Base-by-base conservation (phyloP, 768 basidiomycete species). In the Agrocybe chaxingu region DNA sequence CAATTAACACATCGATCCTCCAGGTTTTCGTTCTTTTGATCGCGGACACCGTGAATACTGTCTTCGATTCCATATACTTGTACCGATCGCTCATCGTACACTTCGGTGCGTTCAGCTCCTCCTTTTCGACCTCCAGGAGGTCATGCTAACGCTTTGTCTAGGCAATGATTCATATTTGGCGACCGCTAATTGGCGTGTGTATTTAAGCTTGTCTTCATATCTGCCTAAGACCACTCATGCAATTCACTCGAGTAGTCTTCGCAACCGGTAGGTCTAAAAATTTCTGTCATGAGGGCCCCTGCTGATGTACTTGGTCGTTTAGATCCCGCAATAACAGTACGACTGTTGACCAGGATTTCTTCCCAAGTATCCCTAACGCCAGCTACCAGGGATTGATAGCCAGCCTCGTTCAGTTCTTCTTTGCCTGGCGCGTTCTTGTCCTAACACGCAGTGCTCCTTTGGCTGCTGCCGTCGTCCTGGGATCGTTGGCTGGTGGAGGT, bases 261-360 rank as follows among this genome's bases (percentile, higher is more conserved):
- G 68, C 58, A 6, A 68, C 68, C 43, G 75, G 74, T 67, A 53
- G 19, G 65, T 46, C 7, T 37, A 4, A 8, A 9, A 11, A 9
- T 4, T 29, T 32, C 5, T 10, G 3, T 30, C 19, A 29, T 41
- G 3, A 18, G 24, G 35, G 39, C 30, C 39, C 44, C 7, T 36
- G 7, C n/a, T 44, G 24, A 16, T 19, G 5, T 35, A 5, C 30
- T 11, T 16, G 33, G 13, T 24, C 3, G 34, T 38, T 9, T 48
- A 77, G 78, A 75, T 57, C 76, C 77, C 3, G 59, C 69, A 0
- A 56, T 72, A 57, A 78, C 76, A 19, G 76, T 76, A 32, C 45
- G 47, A 52, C 63, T 53, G 8, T 1, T 16, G 13, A 19, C 16
- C 8, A 8, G 4, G n/a, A 13, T 38, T 1, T 33, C 8, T 13